Evolutionary conservation across 345 rosid species (phyloP).

Genomic region (Combretum micranthum): DNA sequence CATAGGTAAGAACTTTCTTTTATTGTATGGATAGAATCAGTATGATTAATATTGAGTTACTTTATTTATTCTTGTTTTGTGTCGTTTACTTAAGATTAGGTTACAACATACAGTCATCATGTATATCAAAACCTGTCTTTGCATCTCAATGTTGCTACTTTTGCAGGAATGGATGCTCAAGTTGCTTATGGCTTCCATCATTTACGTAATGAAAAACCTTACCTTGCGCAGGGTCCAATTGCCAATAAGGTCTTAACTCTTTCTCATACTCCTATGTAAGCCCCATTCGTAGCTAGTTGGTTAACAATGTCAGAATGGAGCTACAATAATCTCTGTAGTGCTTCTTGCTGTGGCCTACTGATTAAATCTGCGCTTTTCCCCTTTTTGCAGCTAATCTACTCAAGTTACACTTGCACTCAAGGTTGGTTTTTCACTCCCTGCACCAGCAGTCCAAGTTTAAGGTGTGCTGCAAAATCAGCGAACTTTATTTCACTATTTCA

Average conservation of each 20-base stretch:
- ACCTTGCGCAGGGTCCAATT: conserved; percentile 93
- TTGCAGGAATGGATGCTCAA: conserved; percentile 96
- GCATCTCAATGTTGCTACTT: not conserved
- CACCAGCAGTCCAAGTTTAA: conserved; percentile 72
- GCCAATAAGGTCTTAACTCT: conserved; percentile 67
- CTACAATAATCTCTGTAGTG: not conserved
- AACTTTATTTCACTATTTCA: no score
- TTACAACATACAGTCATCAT: no score
- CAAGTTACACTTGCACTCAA: conserved; percentile 85
- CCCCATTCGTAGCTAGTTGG: not conserved
- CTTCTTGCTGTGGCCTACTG: conserved; percentile 2
- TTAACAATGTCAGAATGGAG: conserved; percentile 1
- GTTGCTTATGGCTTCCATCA: conserved; percentile 96
- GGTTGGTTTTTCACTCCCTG: conserved; percentile 99
- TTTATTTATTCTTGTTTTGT: no score
- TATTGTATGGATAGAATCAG: not conserved
- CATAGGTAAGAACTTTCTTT: conserved; percentile 45
- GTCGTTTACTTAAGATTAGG: no score
- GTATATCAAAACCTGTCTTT: not conserved
- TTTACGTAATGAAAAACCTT: conserved; percentile 87
- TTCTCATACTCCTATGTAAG: not conserved
- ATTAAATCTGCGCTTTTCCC: conserved; percentile 5
- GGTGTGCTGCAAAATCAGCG: conserved; percentile 38
- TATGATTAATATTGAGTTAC: no score
- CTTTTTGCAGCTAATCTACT: conserved; percentile 70